Evolutionary conservation across 192 early-diverging fungal species (phyloP), one percentile per base, ranked within the genome.

Genomic region (Borealophlyctis nickersoniae): DNA sequence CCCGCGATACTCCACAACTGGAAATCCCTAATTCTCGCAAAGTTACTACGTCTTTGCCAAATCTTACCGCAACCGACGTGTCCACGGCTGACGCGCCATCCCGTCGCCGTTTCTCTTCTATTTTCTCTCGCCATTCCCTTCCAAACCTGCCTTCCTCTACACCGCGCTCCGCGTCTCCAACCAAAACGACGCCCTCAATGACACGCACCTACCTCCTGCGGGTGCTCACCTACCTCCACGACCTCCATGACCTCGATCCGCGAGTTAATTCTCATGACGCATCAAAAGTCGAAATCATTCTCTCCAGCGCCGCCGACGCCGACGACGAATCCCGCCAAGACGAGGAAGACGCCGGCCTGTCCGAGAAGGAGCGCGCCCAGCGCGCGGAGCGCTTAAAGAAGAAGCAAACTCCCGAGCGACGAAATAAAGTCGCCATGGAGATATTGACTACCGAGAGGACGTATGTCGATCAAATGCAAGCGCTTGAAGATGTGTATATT

Each of bases 391-490:
- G 57, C 3, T 31, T 66, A 24, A 51, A 56, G 68, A 60, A 77
- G 62, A 52, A 60, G 55, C 49, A 77, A 68, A 66, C 62, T 58
- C 72, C 77, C 13, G 62, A 69, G 60, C 74, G 86, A 69, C 75
- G 91, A 22, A 69, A 78, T 52, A 80, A 84, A 51, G 88, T 96
- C 7, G 79, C 88, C 7, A 79, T 79, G 5, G 94, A 96, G 77
- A 86, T 96, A 34, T 69, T 94, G 27, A 78, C 84, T 52, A 93
- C 94, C 1, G 94, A 96, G 75, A 36, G 84, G 30, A 93, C 92
- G 1, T 96, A 96, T 72, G 92, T 96, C 7, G 79, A 89, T 39
- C 86, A 89, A 30, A 70, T 96, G 63, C 77, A 83, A 62, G 85
- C 87, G 32, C 70, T 94, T 36, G 77, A 91, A 5, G 86, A 86